Base-by-base conservation (phyloP, 129 eudicot genomes). In the Smallanthus sonchifolius region DNA sequence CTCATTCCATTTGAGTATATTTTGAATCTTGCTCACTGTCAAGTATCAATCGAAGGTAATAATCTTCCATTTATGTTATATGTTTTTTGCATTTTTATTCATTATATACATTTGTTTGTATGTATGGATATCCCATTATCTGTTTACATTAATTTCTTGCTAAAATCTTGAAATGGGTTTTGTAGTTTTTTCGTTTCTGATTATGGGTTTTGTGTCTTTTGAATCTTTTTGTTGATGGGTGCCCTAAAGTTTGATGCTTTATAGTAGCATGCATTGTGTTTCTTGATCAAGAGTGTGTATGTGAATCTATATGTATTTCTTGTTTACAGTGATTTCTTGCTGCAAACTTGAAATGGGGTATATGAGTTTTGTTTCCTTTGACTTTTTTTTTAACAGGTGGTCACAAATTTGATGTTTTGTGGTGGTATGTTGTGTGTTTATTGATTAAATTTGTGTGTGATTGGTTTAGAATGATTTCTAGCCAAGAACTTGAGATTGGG, bases 1-100 rank as follows among this genome's bases (percentile, higher is more conserved):
- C 82, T 78, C 82, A 71, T 78, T 71, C 56, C 63, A 34, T 61
- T 70, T 62, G 34, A 20, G 56, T 78, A 78, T 60, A 48, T 36
- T 6, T 65, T 72, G 78, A 79, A 79, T 79, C 62, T 79, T 72
- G 65, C 69, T 66, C 52, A 30, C 61, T 51, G 61, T 61, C 67
- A 61, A 60, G 10, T n/a, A 2, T 30, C 48, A 34, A 11, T 42
- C 48, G 55, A 65, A 65, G 83, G 78, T 72, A 51, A 11, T 34
- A 55, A 64, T 32, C 69, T 63, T 30, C 72, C 13, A 30, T 52
- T 51, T 61, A 45, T 24, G 28, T 65, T 48, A 10, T 63, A 5
- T 63, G 10, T 69, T 69, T 69, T 14, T 36, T 45, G 36, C 16
- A 3, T 10, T 76, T 39, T 49, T 55, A 13, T 13, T 48, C 48